A percentile compares a stretch with the other conserved stretches of the same genome.
These are phyloP conservation scores for Dryadomyces quercus-mongolicae DNA, from an alignment of 2,329 filamentous ascomycete species.

Conservation along the genomic window DNA sequence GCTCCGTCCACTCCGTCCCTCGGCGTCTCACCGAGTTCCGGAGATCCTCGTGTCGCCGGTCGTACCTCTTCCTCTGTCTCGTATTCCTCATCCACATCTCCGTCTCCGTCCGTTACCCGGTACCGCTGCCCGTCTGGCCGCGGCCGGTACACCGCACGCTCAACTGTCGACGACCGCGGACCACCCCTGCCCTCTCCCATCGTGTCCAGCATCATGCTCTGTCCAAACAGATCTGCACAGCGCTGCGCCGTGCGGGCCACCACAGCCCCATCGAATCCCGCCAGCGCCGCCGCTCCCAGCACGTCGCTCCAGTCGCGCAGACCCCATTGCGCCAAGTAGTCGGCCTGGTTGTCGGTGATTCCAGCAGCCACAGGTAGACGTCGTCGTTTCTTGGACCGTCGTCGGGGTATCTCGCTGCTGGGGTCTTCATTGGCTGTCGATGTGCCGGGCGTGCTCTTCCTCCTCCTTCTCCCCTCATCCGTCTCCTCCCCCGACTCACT, in stretches of 20 bases:
- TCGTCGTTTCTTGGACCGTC: background rate
- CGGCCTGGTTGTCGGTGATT: background rate
- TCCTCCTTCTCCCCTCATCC: background rate
- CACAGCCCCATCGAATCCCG: constrained; percentile 53
- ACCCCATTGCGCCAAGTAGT: constrained; percentile 18
- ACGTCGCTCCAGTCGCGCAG: constrained; percentile 78
- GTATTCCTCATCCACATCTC: background rate
- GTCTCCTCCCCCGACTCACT: background rate
- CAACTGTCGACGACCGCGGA: background rate
- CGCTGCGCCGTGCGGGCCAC: constrained; percentile 59
- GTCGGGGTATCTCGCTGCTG: background rate
- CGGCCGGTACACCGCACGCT: background rate
- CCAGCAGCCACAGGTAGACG: background rate
- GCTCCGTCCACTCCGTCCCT: too few relatives aligned
- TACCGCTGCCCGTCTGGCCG: background rate
- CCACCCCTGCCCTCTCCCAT: constrained; percentile 19
- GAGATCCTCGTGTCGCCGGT: background rate
- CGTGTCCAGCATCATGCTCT: constrained; percentile 54
- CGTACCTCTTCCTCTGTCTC: background rate
- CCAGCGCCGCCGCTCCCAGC: constrained; percentile 63
- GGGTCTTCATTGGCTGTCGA: too few relatives aligned
- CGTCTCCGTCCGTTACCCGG: background rate
- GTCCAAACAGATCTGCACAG: constrained; percentile 63
- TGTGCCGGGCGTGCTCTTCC: background rate
- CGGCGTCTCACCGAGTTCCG: background rate